These are phyloP conservation scores for Magnolia kwangsiensis DNA, from an alignment of 164 flowering plant genomes.

Conservation along the genomic window DNA sequence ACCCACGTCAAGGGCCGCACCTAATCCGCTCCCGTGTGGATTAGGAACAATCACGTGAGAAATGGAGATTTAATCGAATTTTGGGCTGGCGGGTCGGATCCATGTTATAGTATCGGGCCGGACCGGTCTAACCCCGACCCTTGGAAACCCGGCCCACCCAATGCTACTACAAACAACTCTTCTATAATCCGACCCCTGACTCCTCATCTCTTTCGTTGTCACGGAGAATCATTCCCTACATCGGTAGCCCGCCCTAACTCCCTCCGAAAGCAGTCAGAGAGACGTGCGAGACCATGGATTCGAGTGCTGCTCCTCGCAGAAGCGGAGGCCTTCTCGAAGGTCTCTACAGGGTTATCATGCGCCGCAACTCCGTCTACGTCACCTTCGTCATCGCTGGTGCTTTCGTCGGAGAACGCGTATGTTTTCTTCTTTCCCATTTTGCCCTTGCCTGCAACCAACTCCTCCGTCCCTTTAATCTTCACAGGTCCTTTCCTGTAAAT, in stretches of 20 bases:
- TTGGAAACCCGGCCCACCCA: no score
- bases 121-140: no score
- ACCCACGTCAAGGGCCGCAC: no score
- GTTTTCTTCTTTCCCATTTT: background rate
- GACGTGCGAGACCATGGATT: slow-evolving; percentile 27
- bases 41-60: no score
- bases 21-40: no score
- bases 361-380: slow-evolving; percentile 74
- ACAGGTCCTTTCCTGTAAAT: background rate
- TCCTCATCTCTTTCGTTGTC: no score
- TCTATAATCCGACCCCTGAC: no score
- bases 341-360: slow-evolving; percentile 64
- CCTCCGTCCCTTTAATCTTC: background rate
- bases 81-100: no score
- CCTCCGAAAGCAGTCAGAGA: background rate
- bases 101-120: no score
- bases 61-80: no score
- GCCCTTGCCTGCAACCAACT: background rate
- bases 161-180: no score
- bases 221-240: background rate
- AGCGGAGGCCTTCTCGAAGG: slow-evolving; percentile 53
- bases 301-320: slow-evolving; percentile 30
- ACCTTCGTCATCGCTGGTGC: slow-evolving; percentile 84
- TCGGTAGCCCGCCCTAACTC: slow-evolving; percentile 1
- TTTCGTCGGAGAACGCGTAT: slow-evolving; percentile 72